phyloP scores from a whole-genome alignment of 1,284 basidiomycete genomes.

The Sporisorium reilianum region DNA sequence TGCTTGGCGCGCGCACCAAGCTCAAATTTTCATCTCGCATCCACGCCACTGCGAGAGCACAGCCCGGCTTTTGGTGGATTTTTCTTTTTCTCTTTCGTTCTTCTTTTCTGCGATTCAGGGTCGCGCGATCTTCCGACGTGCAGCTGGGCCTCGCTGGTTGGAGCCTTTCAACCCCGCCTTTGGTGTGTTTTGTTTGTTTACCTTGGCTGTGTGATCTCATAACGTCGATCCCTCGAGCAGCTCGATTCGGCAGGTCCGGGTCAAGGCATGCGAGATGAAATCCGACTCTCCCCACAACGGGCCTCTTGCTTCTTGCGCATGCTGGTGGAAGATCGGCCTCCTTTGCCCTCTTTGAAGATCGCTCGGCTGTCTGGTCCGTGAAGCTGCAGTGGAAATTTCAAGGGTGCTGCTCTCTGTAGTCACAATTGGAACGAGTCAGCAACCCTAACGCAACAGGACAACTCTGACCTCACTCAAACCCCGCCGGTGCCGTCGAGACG shows the following conservation, averaged over 20 bases:
- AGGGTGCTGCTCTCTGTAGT: not conserved
- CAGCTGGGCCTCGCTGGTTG: not conserved
- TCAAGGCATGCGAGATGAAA: not conserved
- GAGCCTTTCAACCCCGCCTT: not conserved
- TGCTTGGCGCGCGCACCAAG: not conserved
- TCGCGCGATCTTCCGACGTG: not conserved
- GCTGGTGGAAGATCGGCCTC: no score
- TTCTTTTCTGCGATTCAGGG: not conserved
- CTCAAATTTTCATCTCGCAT: no score
- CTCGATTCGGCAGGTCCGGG: not conserved
- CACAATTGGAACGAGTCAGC: not conserved
- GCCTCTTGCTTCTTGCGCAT: no score
- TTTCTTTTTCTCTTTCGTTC: not conserved
- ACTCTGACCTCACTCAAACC: no score
- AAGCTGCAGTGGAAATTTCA: not conserved
- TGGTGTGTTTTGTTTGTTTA: conserved; percentile 1
- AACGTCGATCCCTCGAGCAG: not conserved
- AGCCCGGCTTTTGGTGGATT: no score
- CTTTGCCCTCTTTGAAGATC: no score
- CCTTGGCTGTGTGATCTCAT: no score
- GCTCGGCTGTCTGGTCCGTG: not conserved
- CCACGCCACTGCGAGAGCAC: no score
- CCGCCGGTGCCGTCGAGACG: not conserved
- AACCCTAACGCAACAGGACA: not conserved
- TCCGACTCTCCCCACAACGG: not conserved